A percentile compares a stretch with the other conserved stretches of the same genome.
These are phyloP conservation scores for Erythrobasidium hasegawianum DNA, from an alignment of 1,284 basidiomycete genomes.

Conservation along the genomic window DNA sequence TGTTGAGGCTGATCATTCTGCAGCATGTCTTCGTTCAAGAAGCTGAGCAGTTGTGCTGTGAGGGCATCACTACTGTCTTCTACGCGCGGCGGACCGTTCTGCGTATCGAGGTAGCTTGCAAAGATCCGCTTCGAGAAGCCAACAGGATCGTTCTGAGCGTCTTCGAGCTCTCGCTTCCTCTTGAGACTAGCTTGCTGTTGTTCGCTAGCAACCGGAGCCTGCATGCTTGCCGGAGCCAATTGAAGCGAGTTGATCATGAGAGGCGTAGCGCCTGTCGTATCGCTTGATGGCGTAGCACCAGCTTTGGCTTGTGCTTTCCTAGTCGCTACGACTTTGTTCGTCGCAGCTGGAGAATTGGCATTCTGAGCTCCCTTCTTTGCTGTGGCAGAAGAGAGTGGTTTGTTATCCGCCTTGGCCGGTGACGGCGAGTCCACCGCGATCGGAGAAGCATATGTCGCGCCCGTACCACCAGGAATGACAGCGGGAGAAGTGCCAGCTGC, in stretches of 20 bases:
- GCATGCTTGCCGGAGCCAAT: neutral
- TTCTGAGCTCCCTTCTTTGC: conserved; percentile 15
- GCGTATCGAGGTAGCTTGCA: conserved; percentile 1
- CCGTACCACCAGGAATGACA: neutral
- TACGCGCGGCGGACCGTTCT: neutral
- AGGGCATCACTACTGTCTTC: neutral
- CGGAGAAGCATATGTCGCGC: conserved; percentile 30
- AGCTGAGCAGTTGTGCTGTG: conserved; percentile 1
- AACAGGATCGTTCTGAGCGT: conserved; percentile 40
- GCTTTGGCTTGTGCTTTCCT: conserved; percentile 18
- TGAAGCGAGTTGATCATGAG: conserved; percentile 6
- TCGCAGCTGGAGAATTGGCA: neutral
- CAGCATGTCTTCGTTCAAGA: conserved; percentile 9
- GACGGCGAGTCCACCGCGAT: conserved; percentile 36
- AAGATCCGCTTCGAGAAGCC: conserved; percentile 40
- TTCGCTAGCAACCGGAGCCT: neutral
- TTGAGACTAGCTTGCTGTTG: conserved; percentile 36
- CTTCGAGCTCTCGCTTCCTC: conserved; percentile 43
- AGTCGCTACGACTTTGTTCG: neutral
- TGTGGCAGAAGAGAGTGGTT: neutral
- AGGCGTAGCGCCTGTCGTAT: neutral
- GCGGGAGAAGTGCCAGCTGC: conserved; percentile 10
- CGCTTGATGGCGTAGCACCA: conserved; percentile 1
- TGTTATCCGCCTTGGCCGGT: conserved; percentile 29
- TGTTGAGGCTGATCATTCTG: neutral